Base-by-base conservation (phyloP, 345 rosid species). In the Citrus unshiu region DNA sequence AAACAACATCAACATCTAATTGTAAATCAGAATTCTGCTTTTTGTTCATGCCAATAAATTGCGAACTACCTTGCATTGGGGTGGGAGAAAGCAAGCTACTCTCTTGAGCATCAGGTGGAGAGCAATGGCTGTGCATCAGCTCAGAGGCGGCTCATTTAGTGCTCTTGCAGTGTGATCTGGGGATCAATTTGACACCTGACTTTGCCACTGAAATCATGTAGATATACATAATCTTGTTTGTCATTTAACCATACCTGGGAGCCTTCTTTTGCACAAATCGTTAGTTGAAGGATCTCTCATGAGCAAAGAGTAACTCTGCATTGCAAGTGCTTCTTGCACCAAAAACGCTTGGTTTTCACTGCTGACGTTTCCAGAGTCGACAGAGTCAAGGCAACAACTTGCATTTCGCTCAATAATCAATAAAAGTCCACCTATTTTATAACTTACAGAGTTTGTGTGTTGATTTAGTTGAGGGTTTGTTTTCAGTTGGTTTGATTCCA, bases 1-100 rank as follows among this genome's bases (percentile, higher is more conserved):
- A 35, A 74, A 60, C 68, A 78, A 77, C 81, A 76, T 81, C 77
- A 70, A 70, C 78, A 32, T 56, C 61, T 39, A 61, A 66, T 81
- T 79, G 64, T 83, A 82, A 57, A 64, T 65, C 40, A 32, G 71
- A 32, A 32, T 51, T 56, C 57, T 58, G 5, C 58, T 19, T 58
- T 70, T 70, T 59, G 58, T 77, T 70, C 68, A 43, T 60, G 46
- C 60, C 74, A 77, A 59, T 57, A 59, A 66, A 77, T 70, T 22
- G 57, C 5, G 66, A 22, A 39, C 39, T 1, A 34, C 79, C 27
- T 29, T 61, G 32, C 9, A n/a, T 27, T 37, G 43, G 58, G 77
- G 77, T 74, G 69, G 29, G 67, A 57, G 37, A 39, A 40, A 74
- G 58, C 14, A 51, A 56, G 62, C 39, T 3, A 56, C 35, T 68